Conservation (phyloP, 352 stramenopile species). For the Phytophthora quininea region DNA sequence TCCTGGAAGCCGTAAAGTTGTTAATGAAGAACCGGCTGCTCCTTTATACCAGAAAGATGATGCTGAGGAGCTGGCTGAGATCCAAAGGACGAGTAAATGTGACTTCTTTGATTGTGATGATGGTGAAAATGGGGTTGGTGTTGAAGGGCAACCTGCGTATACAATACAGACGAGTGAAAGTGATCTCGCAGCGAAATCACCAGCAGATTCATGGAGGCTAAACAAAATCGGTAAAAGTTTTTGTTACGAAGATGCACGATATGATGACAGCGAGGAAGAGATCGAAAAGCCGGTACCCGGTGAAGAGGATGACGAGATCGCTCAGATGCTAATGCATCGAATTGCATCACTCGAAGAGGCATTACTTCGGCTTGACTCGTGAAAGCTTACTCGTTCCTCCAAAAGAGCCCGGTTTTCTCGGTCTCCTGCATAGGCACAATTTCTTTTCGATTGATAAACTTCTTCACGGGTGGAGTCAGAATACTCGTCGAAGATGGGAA, state of each 20-base stretch:
- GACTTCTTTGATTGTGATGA: neutral
- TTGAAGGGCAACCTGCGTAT: neutral
- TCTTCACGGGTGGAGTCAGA: slow-evolving; percentile 67
- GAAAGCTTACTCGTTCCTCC: slow-evolving; percentile 47
- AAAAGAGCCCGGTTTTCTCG: slow-evolving; percentile 62
- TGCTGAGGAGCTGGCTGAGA: too few species aligned
- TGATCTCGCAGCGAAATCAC: neutral
- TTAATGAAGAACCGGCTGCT: neutral
- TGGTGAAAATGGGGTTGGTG: slow-evolving; percentile 2
- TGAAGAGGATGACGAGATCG: slow-evolving; percentile 46
- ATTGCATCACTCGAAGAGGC: slow-evolving; percentile 57
- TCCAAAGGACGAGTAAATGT: too few species aligned
- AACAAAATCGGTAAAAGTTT: neutral
- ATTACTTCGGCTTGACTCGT: slow-evolving; percentile 36
- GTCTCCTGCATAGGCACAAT: slow-evolving; percentile 35
- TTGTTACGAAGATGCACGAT: too few species aligned
- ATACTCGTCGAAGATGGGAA: slow-evolving; percentile 63
- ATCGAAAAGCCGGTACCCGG: slow-evolving; percentile 11
- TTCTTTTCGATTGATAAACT: slow-evolving; percentile 57
- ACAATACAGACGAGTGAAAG: neutral
- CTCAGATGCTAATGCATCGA: slow-evolving; percentile 43
- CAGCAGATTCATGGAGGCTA: neutral
- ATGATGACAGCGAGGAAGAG: slow-evolving; percentile 11
- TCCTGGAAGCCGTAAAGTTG: neutral
- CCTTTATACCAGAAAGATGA: too few species aligned